Evolutionary conservation across 805 yeast genomes (phyloP), one percentile per base, ranked within the genome.

Genomic region (Teunomyces cretensis): DNA sequence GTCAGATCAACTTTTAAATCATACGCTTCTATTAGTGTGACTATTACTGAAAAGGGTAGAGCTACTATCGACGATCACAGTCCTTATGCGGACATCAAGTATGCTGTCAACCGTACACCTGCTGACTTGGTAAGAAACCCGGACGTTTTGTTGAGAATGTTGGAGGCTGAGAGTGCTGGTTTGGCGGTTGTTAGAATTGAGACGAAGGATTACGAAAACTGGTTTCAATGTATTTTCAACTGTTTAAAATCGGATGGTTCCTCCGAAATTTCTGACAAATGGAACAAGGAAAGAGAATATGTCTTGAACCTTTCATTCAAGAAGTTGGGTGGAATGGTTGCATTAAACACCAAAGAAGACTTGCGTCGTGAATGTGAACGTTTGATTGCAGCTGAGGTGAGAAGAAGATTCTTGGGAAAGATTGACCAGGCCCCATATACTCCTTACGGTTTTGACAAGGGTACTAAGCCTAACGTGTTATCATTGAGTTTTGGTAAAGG

Each of bases 381-480:
- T 45, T 61, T 80, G 35, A 74, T 94, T 37, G 83, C 83, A 41
- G 76, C 74, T 46, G 83, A 84, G 47, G 80, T 92, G 30, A 83
- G 98, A 53, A 75, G 78, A 35, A 72, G 78, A 24, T 86, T 92
- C 57, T 71, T 80, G 61, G 74, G 78, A 16, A 85, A 83, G 56
- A 75, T 94, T 30, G 94, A 92, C 62, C 98, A 91, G 70, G 96
- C 98, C 2, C 97, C 99, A 27, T 91, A 72, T 65, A 83, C 86
- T 54, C 96, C 98, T 5, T 76, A 79, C 38, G 85, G 87, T 4
- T 84, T 76, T 52, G 87, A 81, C 36, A 75, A 79, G 47, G 96
- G 97, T 37, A 86, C 96, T 4, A 75, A 82, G 43, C 96, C 99
- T 15, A 83, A 86, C 50, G 92, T 89, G 0, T 70, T 94, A 51